phyloP scores from a whole-genome alignment of 306 rosid species.

The Prosopis cineraria region DNA sequence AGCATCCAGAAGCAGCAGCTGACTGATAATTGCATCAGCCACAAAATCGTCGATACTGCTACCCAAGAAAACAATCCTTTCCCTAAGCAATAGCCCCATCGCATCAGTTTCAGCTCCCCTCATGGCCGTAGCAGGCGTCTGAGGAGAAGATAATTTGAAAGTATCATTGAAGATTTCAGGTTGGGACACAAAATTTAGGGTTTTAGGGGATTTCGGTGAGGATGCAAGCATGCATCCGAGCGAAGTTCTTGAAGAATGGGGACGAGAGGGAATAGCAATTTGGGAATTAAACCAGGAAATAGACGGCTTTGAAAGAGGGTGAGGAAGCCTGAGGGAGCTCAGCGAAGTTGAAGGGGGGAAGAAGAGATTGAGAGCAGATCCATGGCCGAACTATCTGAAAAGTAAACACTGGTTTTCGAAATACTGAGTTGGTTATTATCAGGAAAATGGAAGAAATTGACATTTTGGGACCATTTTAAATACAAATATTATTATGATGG shows the following conservation, averaged over 20 bases:
- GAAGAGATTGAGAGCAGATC: slow-evolving; percentile 66
- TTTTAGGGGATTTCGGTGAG: slow-evolving; percentile 34
- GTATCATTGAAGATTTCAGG: slow-evolving; percentile 20
- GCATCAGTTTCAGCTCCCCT: slow-evolving; percentile 77
- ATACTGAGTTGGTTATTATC: background rate
- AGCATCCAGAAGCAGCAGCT: slow-evolving; percentile 84
- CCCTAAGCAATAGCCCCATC: slow-evolving; percentile 85
- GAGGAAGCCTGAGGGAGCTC: slow-evolving; percentile 39
- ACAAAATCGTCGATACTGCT: slow-evolving; percentile 78
- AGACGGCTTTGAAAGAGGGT: slow-evolving; percentile 31
- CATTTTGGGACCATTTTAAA: background rate
- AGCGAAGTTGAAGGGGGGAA: slow-evolving; percentile 36
- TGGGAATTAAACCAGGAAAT: slow-evolving; percentile 38
- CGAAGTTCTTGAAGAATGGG: slow-evolving; percentile 35
- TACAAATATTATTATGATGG: too few species aligned
- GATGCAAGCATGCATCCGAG: slow-evolving; percentile 15
- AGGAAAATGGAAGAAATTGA: too few species aligned
- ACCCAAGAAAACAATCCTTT: slow-evolving; percentile 93
- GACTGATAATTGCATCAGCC: slow-evolving; percentile 87
- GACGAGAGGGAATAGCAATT: slow-evolving; percentile 8
- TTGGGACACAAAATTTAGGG: slow-evolving; percentile 27
- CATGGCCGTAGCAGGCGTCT: slow-evolving; percentile 61
- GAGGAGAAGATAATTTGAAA: slow-evolving; percentile 50
- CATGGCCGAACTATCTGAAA: slow-evolving; percentile 46
- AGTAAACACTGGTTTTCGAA: background rate